Percentiles rank a stretch among this genome's conserved stretches.
These are phyloP conservation scores for Copromyces sp. DNA, from an alignment of 495 filamentous ascomycete genomes.

Conservation along the genomic window DNA sequence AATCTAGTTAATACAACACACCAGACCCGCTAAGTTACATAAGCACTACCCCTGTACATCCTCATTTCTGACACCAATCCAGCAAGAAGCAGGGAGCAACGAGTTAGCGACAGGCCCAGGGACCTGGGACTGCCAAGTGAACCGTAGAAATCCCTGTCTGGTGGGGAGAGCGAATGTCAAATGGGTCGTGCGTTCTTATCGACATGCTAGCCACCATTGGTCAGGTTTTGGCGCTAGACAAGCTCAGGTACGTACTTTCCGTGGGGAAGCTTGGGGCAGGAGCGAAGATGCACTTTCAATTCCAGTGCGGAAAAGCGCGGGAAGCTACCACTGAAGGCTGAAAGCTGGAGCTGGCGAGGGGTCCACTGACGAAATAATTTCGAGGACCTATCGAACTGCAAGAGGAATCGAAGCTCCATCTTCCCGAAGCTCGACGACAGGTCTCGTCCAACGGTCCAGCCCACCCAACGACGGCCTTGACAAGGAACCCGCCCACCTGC, in stretches of 20 bases:
- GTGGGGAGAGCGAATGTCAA: neutral
- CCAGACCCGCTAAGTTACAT: no score
- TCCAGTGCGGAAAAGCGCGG: neutral
- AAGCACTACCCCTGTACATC: no score
- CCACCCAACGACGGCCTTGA: neutral
- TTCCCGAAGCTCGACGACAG: neutral
- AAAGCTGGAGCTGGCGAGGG: neutral
- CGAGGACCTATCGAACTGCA: neutral
- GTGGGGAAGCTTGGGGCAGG: neutral
- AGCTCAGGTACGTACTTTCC: neutral
- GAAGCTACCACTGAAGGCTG: neutral
- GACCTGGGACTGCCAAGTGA: neutral
- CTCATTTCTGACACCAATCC: no score
- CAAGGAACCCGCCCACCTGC: neutral
- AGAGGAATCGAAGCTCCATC: neutral
- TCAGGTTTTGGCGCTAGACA: neutral
- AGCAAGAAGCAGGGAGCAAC: neutral
- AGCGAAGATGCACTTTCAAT: neutral
- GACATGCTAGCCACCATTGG: neutral
- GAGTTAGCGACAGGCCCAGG: neutral
- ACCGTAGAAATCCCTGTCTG: neutral
- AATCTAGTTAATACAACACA: no score
- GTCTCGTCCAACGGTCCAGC: neutral
- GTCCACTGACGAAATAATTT: neutral
- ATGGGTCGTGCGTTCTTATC: neutral